phyloP scores from a whole-genome alignment of 768 basidiomycete species.

The Crepidotus variabilis region DNA sequence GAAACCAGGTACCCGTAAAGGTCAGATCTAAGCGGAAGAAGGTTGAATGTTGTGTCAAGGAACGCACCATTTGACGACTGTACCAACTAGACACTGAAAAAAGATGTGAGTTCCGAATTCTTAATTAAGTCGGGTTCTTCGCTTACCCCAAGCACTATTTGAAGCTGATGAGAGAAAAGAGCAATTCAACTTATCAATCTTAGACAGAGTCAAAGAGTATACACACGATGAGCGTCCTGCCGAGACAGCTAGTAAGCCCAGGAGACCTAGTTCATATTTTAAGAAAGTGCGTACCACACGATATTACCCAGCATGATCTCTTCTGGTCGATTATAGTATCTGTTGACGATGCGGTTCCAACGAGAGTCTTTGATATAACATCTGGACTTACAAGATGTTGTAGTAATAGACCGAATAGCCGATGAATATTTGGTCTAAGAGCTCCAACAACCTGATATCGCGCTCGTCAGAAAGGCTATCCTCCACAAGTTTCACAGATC shows the following conservation, averaged over 20 bases:
- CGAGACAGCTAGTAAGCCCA: background rate
- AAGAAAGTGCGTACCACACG: conserved; percentile 29
- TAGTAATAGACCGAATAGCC: conserved; percentile 53
- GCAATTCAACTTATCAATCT: background rate
- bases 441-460: conserved; percentile 39
- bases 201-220: background rate
- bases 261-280: background rate
- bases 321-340: conserved; percentile 31
- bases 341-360: conserved; percentile 10
- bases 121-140: background rate
- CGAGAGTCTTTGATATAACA: conserved; percentile 4
- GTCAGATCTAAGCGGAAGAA: background rate
- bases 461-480: background rate
- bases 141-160: conserved; percentile 33
- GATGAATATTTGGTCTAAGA: conserved; percentile 47
- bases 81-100: conserved; percentile 32
- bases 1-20: background rate
- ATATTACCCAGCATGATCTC: conserved; percentile 23
- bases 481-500: too few relatives aligned
- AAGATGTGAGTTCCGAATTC: conserved; percentile 1
- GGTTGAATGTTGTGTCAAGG: background rate
- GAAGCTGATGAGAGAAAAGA: conserved; percentile 14
- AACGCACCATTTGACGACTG: conserved; percentile 53
- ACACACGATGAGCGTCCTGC: conserved; percentile 36
- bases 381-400: conserved; percentile 41